These are phyloP conservation scores for Davidsoniella eucalypti DNA, from an alignment of 2,329 filamentous ascomycete genomes.

Conservation along the genomic window DNA sequence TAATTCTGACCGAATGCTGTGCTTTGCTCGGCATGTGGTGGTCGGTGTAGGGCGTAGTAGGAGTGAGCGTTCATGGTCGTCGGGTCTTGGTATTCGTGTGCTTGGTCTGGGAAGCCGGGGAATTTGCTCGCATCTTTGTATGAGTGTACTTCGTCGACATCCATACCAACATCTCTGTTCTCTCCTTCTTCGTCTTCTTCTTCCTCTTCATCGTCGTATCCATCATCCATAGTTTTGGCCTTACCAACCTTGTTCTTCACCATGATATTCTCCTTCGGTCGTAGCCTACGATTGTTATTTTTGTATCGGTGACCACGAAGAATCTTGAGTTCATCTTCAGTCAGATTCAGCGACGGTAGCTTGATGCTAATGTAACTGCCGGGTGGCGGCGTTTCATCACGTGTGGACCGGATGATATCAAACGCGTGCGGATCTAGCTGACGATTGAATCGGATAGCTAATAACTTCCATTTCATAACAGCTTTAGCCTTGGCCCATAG, in stretches of 20 bases:
- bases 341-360: conserved; percentile 25
- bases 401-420: conserved; percentile 24
- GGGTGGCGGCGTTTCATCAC: conserved; percentile 18
- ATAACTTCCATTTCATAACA: conserved; percentile 77
- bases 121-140: too few relatives aligned
- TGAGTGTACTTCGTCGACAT: neutral
- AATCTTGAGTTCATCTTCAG: conserved; percentile 21
- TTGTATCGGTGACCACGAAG: conserved; percentile 20
- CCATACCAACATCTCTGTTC: conserved; percentile 15
- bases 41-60: neutral
- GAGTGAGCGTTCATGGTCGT: too few relatives aligned
- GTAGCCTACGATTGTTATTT: conserved; percentile 14
- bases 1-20: neutral
- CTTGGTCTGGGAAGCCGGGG: too few relatives aligned
- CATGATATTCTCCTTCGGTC: conserved; percentile 14
- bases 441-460: conserved; percentile 43
- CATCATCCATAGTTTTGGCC: conserved; percentile 6
- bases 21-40: neutral
- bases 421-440: conserved; percentile 32
- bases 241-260: conserved; percentile 14
- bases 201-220: conserved; percentile 8
- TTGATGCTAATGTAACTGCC: conserved; percentile 22
- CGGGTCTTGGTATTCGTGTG: too few relatives aligned
- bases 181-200: conserved; percentile 11
- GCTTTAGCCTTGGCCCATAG: conserved; percentile 70